Percentiles rank a stretch among this genome's conserved stretches.
Evolutionary conservation across 2,329 filamentous ascomycete species (phyloP).

Genomic region (Trichoderma hamatum): DNA sequence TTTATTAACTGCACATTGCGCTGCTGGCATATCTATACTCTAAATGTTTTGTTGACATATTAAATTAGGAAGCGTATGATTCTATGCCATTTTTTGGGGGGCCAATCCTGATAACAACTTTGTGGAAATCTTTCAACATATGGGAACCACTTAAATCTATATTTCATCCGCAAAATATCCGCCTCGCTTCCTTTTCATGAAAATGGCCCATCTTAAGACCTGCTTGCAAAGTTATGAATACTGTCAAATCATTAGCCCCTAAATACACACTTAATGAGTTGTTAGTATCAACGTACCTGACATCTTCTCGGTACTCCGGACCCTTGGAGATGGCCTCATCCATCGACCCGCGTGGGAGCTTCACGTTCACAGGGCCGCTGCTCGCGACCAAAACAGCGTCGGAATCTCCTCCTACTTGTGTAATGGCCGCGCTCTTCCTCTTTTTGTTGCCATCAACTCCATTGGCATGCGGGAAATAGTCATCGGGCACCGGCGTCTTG

Average conservation of each 20-base stretch:
- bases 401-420: not conserved
- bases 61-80: not conserved
- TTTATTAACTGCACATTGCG: not conserved
- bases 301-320: slow-evolving; percentile 36
- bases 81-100: not conserved
- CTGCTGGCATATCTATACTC: not conserved
- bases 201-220: not conserved
- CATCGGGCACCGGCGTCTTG: slow-evolving; percentile 74
- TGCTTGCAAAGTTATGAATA: slow-evolving; percentile 28
- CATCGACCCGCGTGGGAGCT: not conserved
- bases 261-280: too few species aligned
- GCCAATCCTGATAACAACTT: not conserved
- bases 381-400: slow-evolving; percentile 31
- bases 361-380: slow-evolving; percentile 59
- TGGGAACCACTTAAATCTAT: not conserved
- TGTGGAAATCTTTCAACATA: not conserved
- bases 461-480: slow-evolving; percentile 74
- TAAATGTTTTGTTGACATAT: not conserved
- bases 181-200: not conserved
- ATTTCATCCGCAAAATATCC: not conserved
- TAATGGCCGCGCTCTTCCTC: slow-evolving; percentile 23
- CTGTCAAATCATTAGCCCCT: slow-evolving; percentile 6
- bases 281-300: slow-evolving; percentile 36
- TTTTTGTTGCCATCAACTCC: slow-evolving; percentile 67
- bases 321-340: slow-evolving; percentile 22